Conservation (phyloP, 108 stramenopile genomes). For the Nitzschia inconspicua region DNA sequence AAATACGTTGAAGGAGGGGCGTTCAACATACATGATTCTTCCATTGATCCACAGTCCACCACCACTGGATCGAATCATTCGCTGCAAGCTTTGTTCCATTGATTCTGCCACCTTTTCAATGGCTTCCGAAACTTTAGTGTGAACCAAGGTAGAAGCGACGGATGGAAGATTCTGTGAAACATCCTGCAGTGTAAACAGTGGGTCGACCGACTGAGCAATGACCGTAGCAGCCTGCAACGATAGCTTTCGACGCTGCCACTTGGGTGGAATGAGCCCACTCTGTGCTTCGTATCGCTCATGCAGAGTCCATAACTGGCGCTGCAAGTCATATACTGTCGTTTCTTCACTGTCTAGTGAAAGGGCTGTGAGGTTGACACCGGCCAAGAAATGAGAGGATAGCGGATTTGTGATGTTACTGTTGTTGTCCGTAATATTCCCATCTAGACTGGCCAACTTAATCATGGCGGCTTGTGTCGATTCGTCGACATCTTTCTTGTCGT, state of each 20-base stretch:
- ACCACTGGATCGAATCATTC: constrained; percentile 30
- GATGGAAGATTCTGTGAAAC: constrained; percentile 80
- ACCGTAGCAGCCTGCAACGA: constrained; percentile 74
- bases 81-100: constrained; percentile 41
- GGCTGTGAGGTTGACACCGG: constrained; percentile 44
- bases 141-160: constrained; percentile 71
- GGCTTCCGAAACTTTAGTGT: constrained; percentile 38
- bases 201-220: constrained; percentile 46
- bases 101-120: constrained; percentile 28
- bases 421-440: neutral
- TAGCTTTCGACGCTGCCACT: constrained; percentile 75
- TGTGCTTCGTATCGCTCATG: constrained; percentile 45
- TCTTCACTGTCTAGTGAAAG: neutral
- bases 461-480: constrained; percentile 22
- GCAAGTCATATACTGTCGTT: constrained; percentile 4
- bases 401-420: neutral
- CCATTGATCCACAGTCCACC: constrained; percentile 73
- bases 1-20: constrained; percentile 85
- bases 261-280: constrained; percentile 63
- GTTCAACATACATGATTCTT: constrained; percentile 51
- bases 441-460: constrained; percentile 16
- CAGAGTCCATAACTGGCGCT: constrained; percentile 36
- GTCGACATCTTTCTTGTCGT: constrained; percentile 36
- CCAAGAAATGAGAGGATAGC: constrained; percentile 29
- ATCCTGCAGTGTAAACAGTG: constrained; percentile 64